Percentiles rank a stretch among this genome's conserved stretches.
Conservation (phyloP, 139 green algal species). For the Ettlia oleoabundans region DNA sequence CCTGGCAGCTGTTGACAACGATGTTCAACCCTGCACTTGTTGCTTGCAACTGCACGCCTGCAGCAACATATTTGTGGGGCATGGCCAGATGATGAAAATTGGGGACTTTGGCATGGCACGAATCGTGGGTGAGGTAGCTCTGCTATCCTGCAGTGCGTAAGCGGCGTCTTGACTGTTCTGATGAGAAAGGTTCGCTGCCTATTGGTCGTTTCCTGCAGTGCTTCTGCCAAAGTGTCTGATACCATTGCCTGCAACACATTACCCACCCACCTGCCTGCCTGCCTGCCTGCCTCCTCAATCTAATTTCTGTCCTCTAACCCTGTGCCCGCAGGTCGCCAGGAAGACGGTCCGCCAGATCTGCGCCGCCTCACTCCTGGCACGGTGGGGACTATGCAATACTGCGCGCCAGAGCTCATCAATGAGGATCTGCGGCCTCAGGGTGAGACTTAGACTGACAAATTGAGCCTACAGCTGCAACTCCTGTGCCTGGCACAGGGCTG, state of each 20-base stretch:
- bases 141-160: too few species aligned
- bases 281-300: background rate
- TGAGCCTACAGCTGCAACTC: too few species aligned
- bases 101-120: constrained; percentile 69
- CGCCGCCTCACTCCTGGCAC: constrained; percentile 48
- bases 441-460: too few species aligned
- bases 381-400: constrained; percentile 38
- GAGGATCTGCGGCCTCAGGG: constrained; percentile 24
- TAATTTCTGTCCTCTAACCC: background rate
- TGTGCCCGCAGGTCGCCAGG: too few species aligned
- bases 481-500: too few species aligned
- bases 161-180: too few species aligned
- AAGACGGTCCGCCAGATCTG: constrained; percentile 23
- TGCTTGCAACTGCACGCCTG: background rate
- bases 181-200: background rate
- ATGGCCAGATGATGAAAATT: constrained; percentile 66
- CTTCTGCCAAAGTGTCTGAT: background rate
- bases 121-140: constrained; percentile 7
- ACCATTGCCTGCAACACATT: background rate
- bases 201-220: background rate
- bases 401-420: constrained; percentile 62
- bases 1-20: too few species aligned
- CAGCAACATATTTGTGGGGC: constrained; percentile 61
- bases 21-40: background rate
- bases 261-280: too few species aligned